These are phyloP conservation scores for Pythium apleroticum DNA, from an alignment of 352 stramenopile genomes.

Conservation along the genomic window DNA sequence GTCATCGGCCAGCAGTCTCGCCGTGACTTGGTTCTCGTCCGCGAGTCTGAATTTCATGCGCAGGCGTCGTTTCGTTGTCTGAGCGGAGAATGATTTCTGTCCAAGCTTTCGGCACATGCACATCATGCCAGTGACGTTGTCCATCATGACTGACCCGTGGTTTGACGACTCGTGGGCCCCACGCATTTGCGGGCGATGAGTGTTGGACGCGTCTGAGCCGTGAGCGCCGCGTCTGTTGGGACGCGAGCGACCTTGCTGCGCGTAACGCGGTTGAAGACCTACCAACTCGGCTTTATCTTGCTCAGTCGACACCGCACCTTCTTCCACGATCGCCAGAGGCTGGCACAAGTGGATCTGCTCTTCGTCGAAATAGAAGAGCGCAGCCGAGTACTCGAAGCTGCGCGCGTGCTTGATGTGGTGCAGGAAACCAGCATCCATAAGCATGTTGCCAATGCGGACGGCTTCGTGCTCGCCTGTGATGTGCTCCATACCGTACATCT, in stretches of 20 bases:
- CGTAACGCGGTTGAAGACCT: not conserved
- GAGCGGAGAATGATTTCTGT: slow-evolving; percentile 13
- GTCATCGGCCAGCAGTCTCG: slow-evolving; percentile 18
- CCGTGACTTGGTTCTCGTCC: slow-evolving; percentile 30
- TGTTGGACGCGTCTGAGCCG: not conserved
- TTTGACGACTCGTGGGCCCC: slow-evolving; percentile 1
- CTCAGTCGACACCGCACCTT: not conserved
- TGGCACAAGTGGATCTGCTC: slow-evolving; percentile 29
- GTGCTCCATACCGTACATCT: slow-evolving; percentile 5
- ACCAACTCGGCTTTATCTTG: not conserved
- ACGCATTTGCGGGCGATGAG: not conserved
- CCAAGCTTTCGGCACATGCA: slow-evolving; percentile 31
- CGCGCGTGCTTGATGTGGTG: slow-evolving; percentile 36
- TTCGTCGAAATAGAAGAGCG: slow-evolving; percentile 35
- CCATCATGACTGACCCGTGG: slow-evolving; percentile 3
- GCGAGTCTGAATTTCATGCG: slow-evolving; percentile 15
- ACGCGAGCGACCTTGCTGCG: not conserved
- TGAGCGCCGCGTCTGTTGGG: not conserved
- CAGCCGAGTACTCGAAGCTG: slow-evolving; percentile 20
- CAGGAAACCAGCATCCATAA: slow-evolving; percentile 39
- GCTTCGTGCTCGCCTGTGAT: slow-evolving; percentile 25
- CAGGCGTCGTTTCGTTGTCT: slow-evolving; percentile 17
- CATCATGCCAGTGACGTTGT: not conserved
- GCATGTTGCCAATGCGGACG: slow-evolving; percentile 36
- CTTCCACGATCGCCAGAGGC: slow-evolving; percentile 20